Conservation (phyloP, 2,329 filamentous ascomycete genomes). For the Exophiala bonariae region DNA sequence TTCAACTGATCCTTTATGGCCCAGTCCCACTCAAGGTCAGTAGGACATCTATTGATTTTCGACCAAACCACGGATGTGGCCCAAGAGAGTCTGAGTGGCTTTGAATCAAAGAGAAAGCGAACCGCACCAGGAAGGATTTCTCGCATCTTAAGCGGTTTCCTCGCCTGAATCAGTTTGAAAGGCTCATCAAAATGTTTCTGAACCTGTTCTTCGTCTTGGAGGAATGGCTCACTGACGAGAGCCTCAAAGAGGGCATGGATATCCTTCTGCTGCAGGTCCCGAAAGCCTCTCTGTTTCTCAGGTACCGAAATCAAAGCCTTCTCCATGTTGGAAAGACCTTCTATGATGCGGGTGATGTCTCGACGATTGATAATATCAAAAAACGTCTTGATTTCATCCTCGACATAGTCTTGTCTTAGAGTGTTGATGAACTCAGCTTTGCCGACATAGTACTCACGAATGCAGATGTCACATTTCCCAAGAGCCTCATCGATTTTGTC, state of each 20-base stretch:
- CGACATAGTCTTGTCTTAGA: constrained; percentile 57
- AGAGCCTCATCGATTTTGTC: constrained; percentile 59
- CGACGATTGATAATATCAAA: constrained; percentile 58
- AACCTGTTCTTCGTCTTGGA: constrained; percentile 58
- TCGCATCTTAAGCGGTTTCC: constrained; percentile 73
- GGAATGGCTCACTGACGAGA: constrained; percentile 78
- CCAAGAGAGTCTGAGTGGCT: constrained; percentile 65
- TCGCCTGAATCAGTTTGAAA: constrained; percentile 77
- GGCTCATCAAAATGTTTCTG: constrained; percentile 72
- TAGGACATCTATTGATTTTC: constrained; percentile 64
- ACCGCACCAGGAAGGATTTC: constrained; percentile 79
- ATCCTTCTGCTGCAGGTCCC: constrained; percentile 56
- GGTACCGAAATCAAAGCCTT: constrained; percentile 53
- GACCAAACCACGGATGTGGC: constrained; percentile 65
- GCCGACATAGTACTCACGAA: constrained; percentile 71
- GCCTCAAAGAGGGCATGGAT: constrained; percentile 85
- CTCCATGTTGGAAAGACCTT: constrained; percentile 59
- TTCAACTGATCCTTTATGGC: constrained; percentile 74
- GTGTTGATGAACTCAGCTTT: constrained; percentile 64
- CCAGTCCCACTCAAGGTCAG: constrained; percentile 79
- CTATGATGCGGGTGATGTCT: constrained; percentile 63
- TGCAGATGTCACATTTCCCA: constrained; percentile 67
- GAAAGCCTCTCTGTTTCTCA: constrained; percentile 51
- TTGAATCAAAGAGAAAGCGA: constrained; percentile 76
- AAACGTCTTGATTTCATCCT: constrained; percentile 51